These are phyloP conservation scores for Cystofilobasidium ferigula DNA, from an alignment of 768 basidiomycete genomes.

Conservation along the genomic window DNA sequence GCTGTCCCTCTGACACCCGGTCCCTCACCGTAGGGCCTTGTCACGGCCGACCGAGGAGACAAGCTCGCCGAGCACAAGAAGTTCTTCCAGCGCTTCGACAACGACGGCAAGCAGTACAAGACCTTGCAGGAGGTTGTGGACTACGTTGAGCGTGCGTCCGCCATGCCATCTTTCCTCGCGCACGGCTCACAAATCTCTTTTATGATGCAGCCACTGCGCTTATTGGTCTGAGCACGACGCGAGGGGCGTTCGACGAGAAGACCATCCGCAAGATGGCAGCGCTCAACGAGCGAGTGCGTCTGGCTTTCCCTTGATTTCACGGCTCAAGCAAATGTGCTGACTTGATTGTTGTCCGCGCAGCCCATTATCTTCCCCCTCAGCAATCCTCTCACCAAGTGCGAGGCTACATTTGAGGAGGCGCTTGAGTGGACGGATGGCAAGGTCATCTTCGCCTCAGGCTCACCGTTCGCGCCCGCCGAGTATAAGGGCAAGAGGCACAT, in stretches of 20 bases:
- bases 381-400: conserved; percentile 52
- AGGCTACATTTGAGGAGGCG: conserved; percentile 34
- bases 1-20: too few species aligned
- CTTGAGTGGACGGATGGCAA: conserved; percentile 49
- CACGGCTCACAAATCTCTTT: not conserved
- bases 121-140: conserved; percentile 65
- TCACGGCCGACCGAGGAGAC: conserved; percentile 61
- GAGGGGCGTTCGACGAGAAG: conserved; percentile 60
- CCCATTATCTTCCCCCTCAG: conserved; percentile 90
- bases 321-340: not conserved
- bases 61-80: conserved; percentile 73
- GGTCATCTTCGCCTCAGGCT: conserved; percentile 67
- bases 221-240: conserved; percentile 77
- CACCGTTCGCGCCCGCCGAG: conserved; percentile 57
- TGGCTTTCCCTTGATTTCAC: not conserved
- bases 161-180: not conserved
- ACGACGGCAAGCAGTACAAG: conserved; percentile 61
- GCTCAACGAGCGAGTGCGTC: conserved; percentile 46
- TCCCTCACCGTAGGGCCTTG: conserved; percentile 63
- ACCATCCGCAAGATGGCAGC: conserved; percentile 67
- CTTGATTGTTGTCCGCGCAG: conserved; percentile 36
- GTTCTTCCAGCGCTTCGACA: conserved; percentile 73
- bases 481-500: conserved; percentile 51
- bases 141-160: conserved; percentile 16
- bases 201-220: conserved; percentile 55